Percentiles rank a stretch among this genome's conserved stretches.
phyloP scores from a whole-genome alignment of 148 eudicot species.

The Vaccinium vitisidaea region DNA sequence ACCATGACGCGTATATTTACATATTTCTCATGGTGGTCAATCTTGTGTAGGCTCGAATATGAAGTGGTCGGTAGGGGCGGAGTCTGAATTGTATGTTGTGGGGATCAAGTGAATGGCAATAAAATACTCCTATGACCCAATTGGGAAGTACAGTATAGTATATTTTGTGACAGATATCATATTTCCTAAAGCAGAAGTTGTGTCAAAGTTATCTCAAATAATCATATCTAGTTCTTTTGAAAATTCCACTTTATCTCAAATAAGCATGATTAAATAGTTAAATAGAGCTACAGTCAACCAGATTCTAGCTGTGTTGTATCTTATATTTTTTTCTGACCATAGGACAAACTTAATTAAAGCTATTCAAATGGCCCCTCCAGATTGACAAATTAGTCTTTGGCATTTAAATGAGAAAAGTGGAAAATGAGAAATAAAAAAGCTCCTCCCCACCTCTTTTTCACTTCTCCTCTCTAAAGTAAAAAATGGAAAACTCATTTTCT shows the following conservation, averaged over 20 bases:
- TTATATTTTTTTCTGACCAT: background rate
- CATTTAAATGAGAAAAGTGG: no score
- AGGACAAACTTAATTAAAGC: background rate
- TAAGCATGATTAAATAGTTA: background rate
- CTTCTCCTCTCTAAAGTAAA: no score
- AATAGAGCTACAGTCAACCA: background rate
- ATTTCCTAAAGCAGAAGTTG: background rate
- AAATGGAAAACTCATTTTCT: no score
- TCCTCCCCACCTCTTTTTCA: no score
- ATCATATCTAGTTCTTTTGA: background rate
- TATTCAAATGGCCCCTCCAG: background rate
- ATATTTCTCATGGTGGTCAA: no score
- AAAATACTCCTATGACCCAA: background rate
- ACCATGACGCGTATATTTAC: no score
- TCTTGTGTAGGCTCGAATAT: background rate
- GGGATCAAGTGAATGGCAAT: background rate
- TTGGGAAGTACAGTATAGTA: background rate
- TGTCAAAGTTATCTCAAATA: background rate
- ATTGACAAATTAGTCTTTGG: background rate
- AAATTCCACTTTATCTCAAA: background rate
- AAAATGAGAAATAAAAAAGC: no score
- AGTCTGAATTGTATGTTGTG: background rate
- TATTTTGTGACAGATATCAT: background rate
- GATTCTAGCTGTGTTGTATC: background rate
- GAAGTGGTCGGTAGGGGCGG: background rate